A percentile compares a stretch with the other conserved stretches of the same genome.
Conservation (phyloP, 73 alveolate genomes). For the Blepharisma stoltei region DNA sequence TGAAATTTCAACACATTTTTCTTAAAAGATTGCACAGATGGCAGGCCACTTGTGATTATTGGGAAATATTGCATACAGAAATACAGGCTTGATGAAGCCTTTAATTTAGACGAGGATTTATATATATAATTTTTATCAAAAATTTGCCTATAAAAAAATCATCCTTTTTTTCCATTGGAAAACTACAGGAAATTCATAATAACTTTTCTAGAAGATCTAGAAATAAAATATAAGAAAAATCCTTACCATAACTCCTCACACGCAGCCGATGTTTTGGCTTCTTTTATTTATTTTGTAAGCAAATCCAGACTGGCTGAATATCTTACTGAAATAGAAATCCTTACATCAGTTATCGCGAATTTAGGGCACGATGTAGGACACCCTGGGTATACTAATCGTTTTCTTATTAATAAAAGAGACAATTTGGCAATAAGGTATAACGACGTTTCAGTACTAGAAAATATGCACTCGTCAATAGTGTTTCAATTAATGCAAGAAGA, state of each 20-base stretch:
- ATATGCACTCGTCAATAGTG: not conserved
- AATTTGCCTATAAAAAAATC: no score
- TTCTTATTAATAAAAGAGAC: not conserved
- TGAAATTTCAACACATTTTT: not conserved
- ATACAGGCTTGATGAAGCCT: not conserved
- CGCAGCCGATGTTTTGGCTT: conserved; percentile 2
- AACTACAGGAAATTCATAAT: no score
- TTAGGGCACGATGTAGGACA: conserved; percentile 12
- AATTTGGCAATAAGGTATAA: not conserved
- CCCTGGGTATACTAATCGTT: conserved; percentile 9
- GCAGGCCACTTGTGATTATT: not conserved
- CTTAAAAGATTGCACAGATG: not conserved
- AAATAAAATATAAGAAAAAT: not conserved
- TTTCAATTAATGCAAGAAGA: not conserved
- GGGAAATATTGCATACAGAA: not conserved
- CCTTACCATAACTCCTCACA: not conserved
- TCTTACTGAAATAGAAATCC: not conserved
- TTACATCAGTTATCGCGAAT: not conserved
- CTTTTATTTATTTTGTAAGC: not conserved
- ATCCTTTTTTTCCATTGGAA: no score
- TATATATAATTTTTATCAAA: no score
- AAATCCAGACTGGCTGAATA: not conserved
- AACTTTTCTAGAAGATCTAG: not conserved
- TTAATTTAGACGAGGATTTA: not conserved
- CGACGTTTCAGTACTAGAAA: conserved; percentile 9